Percentiles rank a stretch among this genome's conserved stretches.
These are phyloP conservation scores for Calophaca sinica DNA, from an alignment of 306 rosid species.

Conservation along the genomic window DNA sequence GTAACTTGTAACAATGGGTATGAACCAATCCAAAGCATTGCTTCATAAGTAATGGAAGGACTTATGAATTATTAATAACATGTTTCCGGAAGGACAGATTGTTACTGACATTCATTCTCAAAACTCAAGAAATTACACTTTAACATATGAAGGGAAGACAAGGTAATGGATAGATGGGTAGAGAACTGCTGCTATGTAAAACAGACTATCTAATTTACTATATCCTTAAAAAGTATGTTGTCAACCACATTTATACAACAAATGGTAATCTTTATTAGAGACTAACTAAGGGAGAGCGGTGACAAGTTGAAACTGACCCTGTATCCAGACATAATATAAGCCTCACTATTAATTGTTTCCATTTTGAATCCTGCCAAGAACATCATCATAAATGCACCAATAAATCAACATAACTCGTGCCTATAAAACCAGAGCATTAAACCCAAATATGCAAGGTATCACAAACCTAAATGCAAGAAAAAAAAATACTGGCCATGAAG, in stretches of 20 bases:
- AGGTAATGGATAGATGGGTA: neutral
- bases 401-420: neutral
- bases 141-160: neutral
- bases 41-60: no score
- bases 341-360: neutral
- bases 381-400: slow-evolving; percentile 26
- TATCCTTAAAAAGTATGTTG: slow-evolving; percentile 6
- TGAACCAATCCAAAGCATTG: no score
- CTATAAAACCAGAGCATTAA: neutral
- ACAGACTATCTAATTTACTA: slow-evolving; percentile 26
- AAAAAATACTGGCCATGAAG: neutral
- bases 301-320: no score
- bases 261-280: slow-evolving; percentile 19
- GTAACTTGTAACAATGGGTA: no score
- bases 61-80: no score
- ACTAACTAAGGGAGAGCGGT: neutral
- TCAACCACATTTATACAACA: slow-evolving; percentile 3
- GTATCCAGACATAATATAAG: no score
- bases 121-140: no score
- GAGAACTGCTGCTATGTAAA: slow-evolving; percentile 26
- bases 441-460: neutral
- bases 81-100: no score
- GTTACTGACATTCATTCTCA: no score
- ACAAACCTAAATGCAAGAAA: neutral
- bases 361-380: slow-evolving; percentile 28